A percentile compares a stretch with the other conserved stretches of the same genome.
phyloP scores from a whole-genome alignment of 108 stramenopile genomes.

The Nitzschia putrida region DNA sequence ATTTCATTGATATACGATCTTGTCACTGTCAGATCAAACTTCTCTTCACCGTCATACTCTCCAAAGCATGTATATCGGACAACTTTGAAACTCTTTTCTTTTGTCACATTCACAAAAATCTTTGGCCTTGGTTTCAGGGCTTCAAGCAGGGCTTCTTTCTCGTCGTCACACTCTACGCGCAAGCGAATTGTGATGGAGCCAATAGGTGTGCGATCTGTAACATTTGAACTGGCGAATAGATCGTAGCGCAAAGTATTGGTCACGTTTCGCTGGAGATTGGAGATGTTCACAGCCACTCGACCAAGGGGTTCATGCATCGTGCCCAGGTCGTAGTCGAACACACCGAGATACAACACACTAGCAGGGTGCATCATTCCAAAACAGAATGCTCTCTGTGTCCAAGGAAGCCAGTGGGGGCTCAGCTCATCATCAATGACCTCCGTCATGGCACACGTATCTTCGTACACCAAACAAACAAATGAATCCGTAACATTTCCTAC shows the following conservation, averaged over 20 bases:
- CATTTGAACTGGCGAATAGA: conserved; percentile 53
- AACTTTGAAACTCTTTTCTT: conserved; percentile 55
- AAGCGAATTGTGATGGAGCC: conserved; percentile 70
- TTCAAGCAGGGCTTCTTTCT: conserved; percentile 46
- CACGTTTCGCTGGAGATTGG: conserved; percentile 53
- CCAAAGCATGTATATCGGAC: conserved; percentile 63
- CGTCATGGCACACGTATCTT: conserved; percentile 66
- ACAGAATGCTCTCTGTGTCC: conserved; percentile 69
- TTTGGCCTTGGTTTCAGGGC: conserved; percentile 43
- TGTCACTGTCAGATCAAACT: conserved; percentile 61
- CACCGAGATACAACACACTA: conserved; percentile 54
- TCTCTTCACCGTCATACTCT: conserved; percentile 54
- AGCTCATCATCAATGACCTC: conserved; percentile 66
- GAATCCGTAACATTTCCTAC: conserved; percentile 71
- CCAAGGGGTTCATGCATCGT: conserved; percentile 61
- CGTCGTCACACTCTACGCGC: conserved; percentile 56
- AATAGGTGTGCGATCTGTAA: conserved; percentile 53
- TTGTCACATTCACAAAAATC: conserved; percentile 60
- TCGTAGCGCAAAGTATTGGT: conserved; percentile 62
- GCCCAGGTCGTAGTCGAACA: conserved; percentile 61
- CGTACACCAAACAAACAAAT: conserved; percentile 68
- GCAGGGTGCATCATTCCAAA: conserved; percentile 67
- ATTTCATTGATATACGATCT: conserved; percentile 76
- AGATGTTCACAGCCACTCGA: conserved; percentile 54
- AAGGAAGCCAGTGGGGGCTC: conserved; percentile 70